Base-by-base conservation (phyloP, 768 basidiomycete genomes). In the Phaeotremella skinneri region DNA sequence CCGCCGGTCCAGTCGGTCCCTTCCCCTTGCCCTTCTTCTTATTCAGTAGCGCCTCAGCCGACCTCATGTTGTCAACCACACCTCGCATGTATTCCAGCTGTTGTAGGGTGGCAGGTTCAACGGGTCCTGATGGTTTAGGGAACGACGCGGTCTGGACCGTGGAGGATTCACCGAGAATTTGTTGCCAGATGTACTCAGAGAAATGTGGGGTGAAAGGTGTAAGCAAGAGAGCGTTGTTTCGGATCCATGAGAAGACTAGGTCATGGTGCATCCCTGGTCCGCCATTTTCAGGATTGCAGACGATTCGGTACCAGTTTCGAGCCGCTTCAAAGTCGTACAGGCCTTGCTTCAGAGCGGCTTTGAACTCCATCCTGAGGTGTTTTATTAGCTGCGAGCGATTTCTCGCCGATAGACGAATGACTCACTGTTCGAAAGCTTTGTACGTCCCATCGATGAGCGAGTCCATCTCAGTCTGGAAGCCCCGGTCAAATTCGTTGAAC, bases 291-390 rank as follows among this genome's bases (percentile, higher is more conserved):
- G 73, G 66, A 5, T 84, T 80, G 2, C 89, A 92, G 51, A 94
- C 90, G 74, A 92, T 89, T 57, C 92, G 90, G 77, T 98, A 98
- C 87, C 91, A 92, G 74, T 98, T 93, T 47, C 96, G 88, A 1
- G 85, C 82, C 50, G 84, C 87, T 76, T 97, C 91, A 64, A 93
- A 83, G 70, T 96, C 92, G 82, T 92, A 99, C 79, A 97, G 94
- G 48, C 93, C 94, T 64, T 83, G 87, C 78, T 97, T 94, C 61
- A 97, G 78, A 9, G 93, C 92, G 58, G 94, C 91, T 79, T 98
- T 99, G 85, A 89, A 99, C 76, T 89, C 85, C 59, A 87, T 91
- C 21, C 93, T 96, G 70, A 37, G 45, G 29, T 31, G 42, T 37
- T 13, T 52, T 45, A 56, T 61, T 54, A 56, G 51, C 39, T 25